Conservation (phyloP, 129 eudicot species). For the Daucus carota region DNA sequence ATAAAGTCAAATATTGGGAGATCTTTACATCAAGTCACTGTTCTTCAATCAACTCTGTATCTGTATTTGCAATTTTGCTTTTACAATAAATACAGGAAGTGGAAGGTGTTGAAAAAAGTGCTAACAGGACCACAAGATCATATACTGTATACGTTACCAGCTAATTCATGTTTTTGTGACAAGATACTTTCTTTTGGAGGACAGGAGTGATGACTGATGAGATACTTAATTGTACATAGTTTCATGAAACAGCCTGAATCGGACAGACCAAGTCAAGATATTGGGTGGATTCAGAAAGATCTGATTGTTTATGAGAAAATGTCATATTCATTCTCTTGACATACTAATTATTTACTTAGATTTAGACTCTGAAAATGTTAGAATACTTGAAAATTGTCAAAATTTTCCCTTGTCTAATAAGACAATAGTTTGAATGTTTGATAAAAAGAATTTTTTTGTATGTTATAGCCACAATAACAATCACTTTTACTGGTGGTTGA, state of each 20-base stretch:
- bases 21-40: not conserved
- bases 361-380: too few relatives aligned
- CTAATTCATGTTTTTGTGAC: not conserved
- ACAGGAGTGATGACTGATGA: not conserved
- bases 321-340: not conserved
- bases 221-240: not conserved
- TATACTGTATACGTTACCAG: too few relatives aligned
- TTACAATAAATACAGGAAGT: not conserved
- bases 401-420: too few relatives aligned
- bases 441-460: too few relatives aligned
- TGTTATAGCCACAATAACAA: too few relatives aligned
- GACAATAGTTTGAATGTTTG: too few relatives aligned
- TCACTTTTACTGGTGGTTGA: too few relatives aligned
- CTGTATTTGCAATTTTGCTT: not conserved
- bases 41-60: not conserved
- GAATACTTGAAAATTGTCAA: too few relatives aligned
- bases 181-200: not conserved
- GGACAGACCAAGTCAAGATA: not conserved
- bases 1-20: not conserved
- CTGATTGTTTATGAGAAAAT: not conserved
- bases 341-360: too few relatives aligned
- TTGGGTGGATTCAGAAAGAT: not conserved
- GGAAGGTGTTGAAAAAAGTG: constrained; percentile 1
- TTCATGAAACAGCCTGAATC: not conserved
- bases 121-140: not conserved